phyloP scores from a whole-genome alignment of 1,284 basidiomycete species.

The Taiwanofungus camphoratus region DNA sequence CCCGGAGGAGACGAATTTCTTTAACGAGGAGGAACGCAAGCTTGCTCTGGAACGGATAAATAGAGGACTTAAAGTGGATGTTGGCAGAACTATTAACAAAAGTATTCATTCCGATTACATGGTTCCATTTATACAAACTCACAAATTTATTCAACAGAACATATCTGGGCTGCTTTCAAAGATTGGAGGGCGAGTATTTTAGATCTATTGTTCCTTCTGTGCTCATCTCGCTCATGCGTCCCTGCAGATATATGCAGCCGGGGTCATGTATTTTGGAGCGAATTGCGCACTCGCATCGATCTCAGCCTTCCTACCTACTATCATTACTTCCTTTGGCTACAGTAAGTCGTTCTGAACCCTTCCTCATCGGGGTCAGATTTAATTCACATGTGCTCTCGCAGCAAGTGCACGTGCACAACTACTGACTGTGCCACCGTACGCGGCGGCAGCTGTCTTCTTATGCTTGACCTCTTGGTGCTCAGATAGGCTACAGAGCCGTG shows the following conservation, averaged over 20 bases:
- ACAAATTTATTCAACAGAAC: constrained; percentile 39
- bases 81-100: constrained; percentile 61
- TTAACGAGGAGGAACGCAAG: constrained; percentile 68
- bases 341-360: constrained; percentile 31
- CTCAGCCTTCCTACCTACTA: constrained; percentile 82
- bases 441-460: constrained; percentile 64
- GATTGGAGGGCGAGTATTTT: constrained; percentile 59
- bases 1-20: constrained; percentile 68
- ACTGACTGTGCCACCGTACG: constrained; percentile 80
- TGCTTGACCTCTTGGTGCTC: constrained; percentile 60
- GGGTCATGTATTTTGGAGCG: constrained; percentile 71
- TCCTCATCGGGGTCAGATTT: neutral
- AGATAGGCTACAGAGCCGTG: constrained; percentile 69
- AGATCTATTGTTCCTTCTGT: neutral
- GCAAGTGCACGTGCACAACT: constrained; percentile 55
- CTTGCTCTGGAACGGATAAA: constrained; percentile 75
- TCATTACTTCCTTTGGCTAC: constrained; percentile 67
- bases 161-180: constrained; percentile 57
- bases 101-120: constrained; percentile 33
- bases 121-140: constrained; percentile 3
- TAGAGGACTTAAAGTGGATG: constrained; percentile 59
- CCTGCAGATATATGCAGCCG: constrained; percentile 52
- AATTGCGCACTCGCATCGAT: constrained; percentile 78
- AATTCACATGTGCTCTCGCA: constrained; percentile 17
- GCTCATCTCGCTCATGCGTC: neutral